Evolutionary conservation across 2,329 filamentous ascomycete genomes (phyloP).

Genomic region (Phaeosphaeria sp.): DNA sequence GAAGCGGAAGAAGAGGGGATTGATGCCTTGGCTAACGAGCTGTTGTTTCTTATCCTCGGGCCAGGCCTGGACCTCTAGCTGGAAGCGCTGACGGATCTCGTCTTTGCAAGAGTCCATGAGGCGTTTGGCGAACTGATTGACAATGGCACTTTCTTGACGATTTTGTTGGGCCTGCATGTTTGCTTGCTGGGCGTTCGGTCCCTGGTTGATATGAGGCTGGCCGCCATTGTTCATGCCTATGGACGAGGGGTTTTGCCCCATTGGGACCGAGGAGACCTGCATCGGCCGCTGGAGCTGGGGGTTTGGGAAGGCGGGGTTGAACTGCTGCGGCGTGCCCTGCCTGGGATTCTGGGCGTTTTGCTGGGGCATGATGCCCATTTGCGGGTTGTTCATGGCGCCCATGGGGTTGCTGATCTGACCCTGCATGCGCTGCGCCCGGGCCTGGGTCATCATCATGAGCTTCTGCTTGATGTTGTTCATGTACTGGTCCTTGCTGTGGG

Average conservation of each 20-base stretch:
- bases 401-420: conserved; percentile 34
- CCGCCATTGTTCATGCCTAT: conserved; percentile 42
- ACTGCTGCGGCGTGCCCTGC: conserved; percentile 52
- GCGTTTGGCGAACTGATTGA: conserved; percentile 55
- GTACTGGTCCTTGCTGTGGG: conserved; percentile 42
- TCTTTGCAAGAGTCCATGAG: conserved; percentile 56
- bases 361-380: conserved; percentile 47
- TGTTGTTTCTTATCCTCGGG: conserved; percentile 56
- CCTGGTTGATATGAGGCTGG: conserved; percentile 31
- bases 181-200: conserved; percentile 38
- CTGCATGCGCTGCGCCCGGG: conserved; percentile 38
- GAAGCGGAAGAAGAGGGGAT: conserved; percentile 60
- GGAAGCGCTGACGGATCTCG: conserved; percentile 55
- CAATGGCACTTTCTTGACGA: conserved; percentile 36
- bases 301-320: conserved; percentile 52
- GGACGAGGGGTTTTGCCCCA: conserved; percentile 38
- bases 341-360: conserved; percentile 40
- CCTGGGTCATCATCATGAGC: conserved; percentile 34
- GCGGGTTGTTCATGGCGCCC: conserved; percentile 39
- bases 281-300: conserved; percentile 59
- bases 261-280: conserved; percentile 58
- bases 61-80: conserved; percentile 50
- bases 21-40: conserved; percentile 53
- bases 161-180: conserved; percentile 35
- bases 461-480: conserved; percentile 35